Percentiles rank a stretch among this genome's conserved stretches.
Conservation (phyloP, 768 basidiomycete species). For the Boletellus sp. region DNA sequence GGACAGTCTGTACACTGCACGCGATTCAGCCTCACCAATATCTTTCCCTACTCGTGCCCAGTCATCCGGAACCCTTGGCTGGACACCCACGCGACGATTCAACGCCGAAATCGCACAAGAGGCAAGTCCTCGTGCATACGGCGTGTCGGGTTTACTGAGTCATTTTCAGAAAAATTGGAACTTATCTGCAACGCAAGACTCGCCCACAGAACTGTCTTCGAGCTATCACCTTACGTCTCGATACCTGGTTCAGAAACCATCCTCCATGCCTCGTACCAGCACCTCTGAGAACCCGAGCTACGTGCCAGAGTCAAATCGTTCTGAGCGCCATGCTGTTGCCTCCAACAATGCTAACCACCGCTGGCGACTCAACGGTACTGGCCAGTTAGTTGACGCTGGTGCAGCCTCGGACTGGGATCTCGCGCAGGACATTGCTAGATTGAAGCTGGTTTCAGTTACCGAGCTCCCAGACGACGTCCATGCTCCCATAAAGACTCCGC, state of each 20-base stretch:
- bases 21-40: conserved; percentile 34
- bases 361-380: conserved; percentile 63
- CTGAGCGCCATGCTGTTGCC: conserved; percentile 39
- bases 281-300: conserved; percentile 21
- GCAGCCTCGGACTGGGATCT: conserved; percentile 64
- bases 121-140: conserved; percentile 35
- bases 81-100: conserved; percentile 42
- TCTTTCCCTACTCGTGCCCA: conserved; percentile 29
- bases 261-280: conserved; percentile 47
- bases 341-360: conserved; percentile 40
- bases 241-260: conserved; percentile 37
- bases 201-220: conserved; percentile 34
- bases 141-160: conserved; percentile 24
- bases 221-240: conserved; percentile 31
- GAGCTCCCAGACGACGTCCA: conserved; percentile 50
- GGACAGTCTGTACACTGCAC: conserved; percentile 34
- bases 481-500: conserved; percentile 58
- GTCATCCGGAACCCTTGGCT: conserved; percentile 38
- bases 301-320: conserved; percentile 23
- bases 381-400: conserved; percentile 57
- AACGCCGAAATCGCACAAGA: conserved; percentile 41
- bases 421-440: conserved; percentile 66
- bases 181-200: conserved; percentile 38
- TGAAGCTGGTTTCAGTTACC: conserved; percentile 59
- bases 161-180: conserved; percentile 44